A percentile compares a stretch with the other conserved stretches of the same genome.
phyloP scores from a whole-genome alignment of 768 basidiomycete genomes.

The Boletus barrowsii region DNA sequence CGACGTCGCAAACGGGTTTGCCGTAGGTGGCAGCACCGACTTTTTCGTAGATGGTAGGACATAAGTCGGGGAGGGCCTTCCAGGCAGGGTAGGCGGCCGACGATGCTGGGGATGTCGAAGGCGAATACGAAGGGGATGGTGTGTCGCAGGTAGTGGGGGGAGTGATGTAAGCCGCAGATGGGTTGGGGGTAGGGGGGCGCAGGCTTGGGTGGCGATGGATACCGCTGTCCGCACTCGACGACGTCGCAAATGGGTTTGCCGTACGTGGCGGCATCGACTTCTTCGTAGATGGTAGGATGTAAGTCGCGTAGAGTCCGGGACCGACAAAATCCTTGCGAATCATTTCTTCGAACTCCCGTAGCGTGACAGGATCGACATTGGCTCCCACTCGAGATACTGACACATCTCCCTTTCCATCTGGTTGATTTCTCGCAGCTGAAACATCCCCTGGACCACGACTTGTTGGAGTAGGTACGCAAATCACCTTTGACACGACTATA shows the following conservation, averaged over 20 bases:
- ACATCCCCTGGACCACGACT: constrained; percentile 87
- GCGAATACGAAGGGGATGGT: constrained; percentile 44
- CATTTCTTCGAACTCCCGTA: constrained; percentile 58
- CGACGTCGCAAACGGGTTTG: constrained; percentile 34
- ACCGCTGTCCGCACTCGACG: constrained; percentile 29
- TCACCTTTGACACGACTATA: constrained; percentile 76
- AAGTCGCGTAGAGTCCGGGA: constrained; percentile 57
- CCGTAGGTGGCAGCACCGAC: constrained; percentile 39
- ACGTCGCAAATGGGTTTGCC: constrained; percentile 32
- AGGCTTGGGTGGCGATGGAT: constrained; percentile 33
- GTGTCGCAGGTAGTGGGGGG: constrained; percentile 46
- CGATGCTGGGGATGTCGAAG: constrained; percentile 55
- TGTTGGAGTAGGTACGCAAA: constrained; percentile 91
- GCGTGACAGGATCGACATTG: constrained; percentile 62
- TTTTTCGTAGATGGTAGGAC: constrained; percentile 60
- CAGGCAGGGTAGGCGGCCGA: constrained; percentile 58
- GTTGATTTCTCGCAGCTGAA: constrained; percentile 71
- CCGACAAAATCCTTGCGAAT: constrained; percentile 60
- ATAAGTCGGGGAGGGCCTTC: constrained; percentile 34
- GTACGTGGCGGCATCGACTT: constrained; percentile 45
- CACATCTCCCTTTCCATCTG: constrained; percentile 83
- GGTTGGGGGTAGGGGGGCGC: constrained; percentile 10
- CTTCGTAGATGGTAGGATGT: constrained; percentile 58
- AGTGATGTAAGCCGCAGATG: constrained; percentile 18
- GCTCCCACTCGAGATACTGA: constrained; percentile 89